Evolutionary conservation across 2,329 filamentous ascomycete species (phyloP).

Genomic region (Phyllosticta citrichinensis): DNA sequence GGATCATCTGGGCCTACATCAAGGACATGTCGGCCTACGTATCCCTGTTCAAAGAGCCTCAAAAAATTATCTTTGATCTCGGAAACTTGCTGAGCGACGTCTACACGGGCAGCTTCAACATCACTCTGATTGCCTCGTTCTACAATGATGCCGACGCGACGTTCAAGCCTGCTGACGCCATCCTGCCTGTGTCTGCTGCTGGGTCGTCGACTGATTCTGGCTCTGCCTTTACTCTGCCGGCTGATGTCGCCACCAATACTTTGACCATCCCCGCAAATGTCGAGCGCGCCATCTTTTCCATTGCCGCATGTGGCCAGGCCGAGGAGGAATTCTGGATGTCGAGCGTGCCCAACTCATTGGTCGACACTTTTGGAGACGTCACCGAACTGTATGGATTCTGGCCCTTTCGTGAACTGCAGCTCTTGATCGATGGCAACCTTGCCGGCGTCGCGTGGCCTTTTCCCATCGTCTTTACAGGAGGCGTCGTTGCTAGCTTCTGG

Average conservation of each 20-base stretch:
- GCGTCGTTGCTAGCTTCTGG: constrained; percentile 66
- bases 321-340: constrained; percentile 80
- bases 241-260: constrained; percentile 48
- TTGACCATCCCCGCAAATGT: constrained; percentile 57
- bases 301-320: constrained; percentile 68
- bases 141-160: constrained; percentile 42
- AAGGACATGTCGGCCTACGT: constrained; percentile 71
- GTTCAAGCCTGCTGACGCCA: constrained; percentile 45
- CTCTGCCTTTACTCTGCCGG: constrained; percentile 60
- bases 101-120: constrained; percentile 66
- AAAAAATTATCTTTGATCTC: constrained; percentile 72
- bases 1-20: constrained; percentile 65
- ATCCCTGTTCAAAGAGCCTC: constrained; percentile 55
- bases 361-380: constrained; percentile 47
- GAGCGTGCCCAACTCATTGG: constrained; percentile 58
- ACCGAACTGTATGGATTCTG: constrained; percentile 56
- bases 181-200: constrained; percentile 54
- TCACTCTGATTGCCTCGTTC: constrained; percentile 64
- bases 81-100: constrained; percentile 60
- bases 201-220: constrained; percentile 40
- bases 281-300: constrained; percentile 60
- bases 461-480: constrained; percentile 73
- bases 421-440: constrained; percentile 61
- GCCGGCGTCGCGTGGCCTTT: constrained; percentile 75
- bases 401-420: constrained; percentile 68